phyloP scores from a whole-genome alignment of 2,329 filamentous ascomycete genomes.

The Aspergillus aculeatus region DNA sequence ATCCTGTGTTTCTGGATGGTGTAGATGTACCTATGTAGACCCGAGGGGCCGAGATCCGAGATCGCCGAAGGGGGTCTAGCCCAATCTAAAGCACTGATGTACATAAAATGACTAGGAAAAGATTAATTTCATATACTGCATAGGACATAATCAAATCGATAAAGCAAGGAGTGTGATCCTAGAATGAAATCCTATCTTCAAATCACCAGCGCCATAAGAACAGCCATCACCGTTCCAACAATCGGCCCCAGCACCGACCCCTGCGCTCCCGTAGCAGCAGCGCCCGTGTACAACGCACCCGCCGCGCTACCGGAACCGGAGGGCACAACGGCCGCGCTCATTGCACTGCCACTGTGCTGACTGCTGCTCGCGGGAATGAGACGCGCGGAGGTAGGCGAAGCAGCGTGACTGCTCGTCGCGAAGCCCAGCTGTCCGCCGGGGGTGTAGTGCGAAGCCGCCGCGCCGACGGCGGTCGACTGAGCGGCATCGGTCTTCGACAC shows the following conservation, averaged over 20 bases:
- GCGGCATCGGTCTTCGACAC: slow-evolving; percentile 11
- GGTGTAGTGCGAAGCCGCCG: neutral
- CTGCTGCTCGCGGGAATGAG: neutral
- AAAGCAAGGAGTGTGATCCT: too few species aligned
- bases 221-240: neutral
- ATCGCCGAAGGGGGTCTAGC: too few species aligned
- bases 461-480: neutral
- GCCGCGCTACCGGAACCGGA: neutral
- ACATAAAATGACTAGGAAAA: too few species aligned
- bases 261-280: neutral
- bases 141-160: too few species aligned
- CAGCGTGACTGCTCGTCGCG: neutral
- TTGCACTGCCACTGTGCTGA: neutral
- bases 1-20: too few species aligned
- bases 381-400: neutral
- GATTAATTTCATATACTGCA: too few species aligned
- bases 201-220: neutral
- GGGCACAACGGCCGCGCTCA: neutral
- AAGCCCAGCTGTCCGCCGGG: neutral
- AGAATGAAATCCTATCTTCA: neutral
- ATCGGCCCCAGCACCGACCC: neutral
- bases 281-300: neutral
- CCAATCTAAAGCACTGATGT: too few species aligned
- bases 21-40: too few species aligned
- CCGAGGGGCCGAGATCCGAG: too few species aligned